A percentile compares a stretch with the other conserved stretches of the same genome.
phyloP scores from a whole-genome alignment of 2,329 filamentous ascomycete genomes.

The Lachnellula subtilissima region DNA sequence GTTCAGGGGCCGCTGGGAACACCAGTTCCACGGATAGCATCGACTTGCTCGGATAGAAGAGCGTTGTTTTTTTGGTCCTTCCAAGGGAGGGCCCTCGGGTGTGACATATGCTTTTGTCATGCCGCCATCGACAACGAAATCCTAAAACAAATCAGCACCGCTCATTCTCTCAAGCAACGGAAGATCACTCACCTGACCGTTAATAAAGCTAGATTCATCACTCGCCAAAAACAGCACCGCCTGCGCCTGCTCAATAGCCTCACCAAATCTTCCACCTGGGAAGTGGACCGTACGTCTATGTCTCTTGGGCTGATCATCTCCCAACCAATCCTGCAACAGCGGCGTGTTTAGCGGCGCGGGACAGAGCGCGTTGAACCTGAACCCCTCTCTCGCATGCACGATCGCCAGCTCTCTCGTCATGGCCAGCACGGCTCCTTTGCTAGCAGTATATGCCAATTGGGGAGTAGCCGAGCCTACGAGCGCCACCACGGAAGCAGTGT shows the following conservation, averaged over 20 bases:
- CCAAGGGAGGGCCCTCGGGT: conserved; percentile 52
- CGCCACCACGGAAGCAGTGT: conserved; percentile 68
- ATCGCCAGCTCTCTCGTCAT: conserved; percentile 71
- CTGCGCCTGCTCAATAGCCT: conserved; percentile 72
- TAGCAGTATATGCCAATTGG: conserved; percentile 71
- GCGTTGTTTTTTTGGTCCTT: conserved; percentile 47
- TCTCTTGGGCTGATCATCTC: conserved; percentile 65
- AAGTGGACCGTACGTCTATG: conserved; percentile 70
- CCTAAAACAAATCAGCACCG: conserved; percentile 38
- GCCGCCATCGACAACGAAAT: conserved; percentile 93
- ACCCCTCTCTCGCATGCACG: conserved; percentile 69
- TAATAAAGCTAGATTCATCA: conserved; percentile 71
- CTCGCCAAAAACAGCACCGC: conserved; percentile 70
- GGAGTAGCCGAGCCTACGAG: conserved; percentile 68
- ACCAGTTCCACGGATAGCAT: conserved; percentile 30
- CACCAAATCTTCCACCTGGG: conserved; percentile 69
- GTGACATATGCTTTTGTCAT: conserved; percentile 90
- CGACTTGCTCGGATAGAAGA: conserved; percentile 29
- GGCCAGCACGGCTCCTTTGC: conserved; percentile 70
- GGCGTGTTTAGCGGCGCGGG: conserved; percentile 72
- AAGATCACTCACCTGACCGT: conserved; percentile 49
- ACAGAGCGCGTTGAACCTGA: conserved; percentile 69
- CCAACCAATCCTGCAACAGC: conserved; percentile 71
- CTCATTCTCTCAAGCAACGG: not conserved
- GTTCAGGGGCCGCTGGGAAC: not conserved